Conservation (phyloP, 306 rosid genomes). For the Prunus davidiana region DNA sequence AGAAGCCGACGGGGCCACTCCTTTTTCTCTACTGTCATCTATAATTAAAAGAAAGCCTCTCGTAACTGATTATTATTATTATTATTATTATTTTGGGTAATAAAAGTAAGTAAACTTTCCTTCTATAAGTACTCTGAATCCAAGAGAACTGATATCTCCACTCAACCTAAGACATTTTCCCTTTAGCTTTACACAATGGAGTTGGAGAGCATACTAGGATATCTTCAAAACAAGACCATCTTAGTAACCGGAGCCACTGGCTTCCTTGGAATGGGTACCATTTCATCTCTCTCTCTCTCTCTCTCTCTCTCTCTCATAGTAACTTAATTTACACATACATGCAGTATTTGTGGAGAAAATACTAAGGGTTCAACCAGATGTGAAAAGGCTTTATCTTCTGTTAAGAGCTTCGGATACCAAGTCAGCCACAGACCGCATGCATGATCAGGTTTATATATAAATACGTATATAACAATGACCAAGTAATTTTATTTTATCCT, state of each 20-base stretch:
- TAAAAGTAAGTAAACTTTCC: too few species aligned
- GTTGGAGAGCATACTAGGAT: conserved; percentile 12
- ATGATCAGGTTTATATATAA: conserved; percentile 1
- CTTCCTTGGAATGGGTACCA: conserved; percentile 14
- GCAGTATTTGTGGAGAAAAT: conserved; percentile 21
- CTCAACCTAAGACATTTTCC: too few species aligned
- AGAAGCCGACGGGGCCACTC: too few species aligned
- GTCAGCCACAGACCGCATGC: conserved; percentile 15
- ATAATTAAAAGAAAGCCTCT: too few species aligned
- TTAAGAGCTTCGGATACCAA: not conserved
- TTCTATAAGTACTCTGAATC: too few species aligned
- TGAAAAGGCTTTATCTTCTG: conserved; percentile 23
- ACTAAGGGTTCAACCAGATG: conserved; percentile 13
- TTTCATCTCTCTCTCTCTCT: not conserved
- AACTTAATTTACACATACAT: not conserved
- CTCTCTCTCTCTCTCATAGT: not conserved
- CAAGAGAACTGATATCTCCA: too few species aligned
- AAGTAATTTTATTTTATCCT: too few species aligned
- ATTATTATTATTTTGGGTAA: too few species aligned
- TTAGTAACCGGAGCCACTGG: conserved; percentile 28
- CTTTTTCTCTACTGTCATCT: too few species aligned
- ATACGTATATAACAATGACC: too few species aligned
- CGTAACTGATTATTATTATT: too few species aligned
- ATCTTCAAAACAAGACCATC: conserved; percentile 22
- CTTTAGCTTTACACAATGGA: conserved; percentile 18